Evolutionary conservation across 116 monocot genomes (phyloP).

Genomic region (Posidonia oceanica): DNA sequence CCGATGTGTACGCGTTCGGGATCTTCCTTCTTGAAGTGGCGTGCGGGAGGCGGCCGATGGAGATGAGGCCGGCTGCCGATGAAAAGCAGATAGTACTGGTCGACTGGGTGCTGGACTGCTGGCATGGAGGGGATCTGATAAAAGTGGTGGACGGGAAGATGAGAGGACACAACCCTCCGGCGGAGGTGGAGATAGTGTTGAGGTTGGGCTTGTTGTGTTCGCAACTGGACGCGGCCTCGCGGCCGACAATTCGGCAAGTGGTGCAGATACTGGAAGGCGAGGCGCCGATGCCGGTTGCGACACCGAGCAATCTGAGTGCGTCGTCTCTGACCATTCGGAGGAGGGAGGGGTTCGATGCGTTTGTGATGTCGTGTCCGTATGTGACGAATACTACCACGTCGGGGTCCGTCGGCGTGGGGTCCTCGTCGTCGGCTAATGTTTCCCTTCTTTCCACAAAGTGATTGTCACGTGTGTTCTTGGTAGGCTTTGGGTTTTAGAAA

Average conservation of each 20-base stretch:
- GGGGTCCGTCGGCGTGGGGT: too few species aligned
- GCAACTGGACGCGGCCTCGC: slow-evolving; percentile 6
- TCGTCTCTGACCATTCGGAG: neutral
- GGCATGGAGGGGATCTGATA: slow-evolving; percentile 5
- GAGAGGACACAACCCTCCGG: neutral
- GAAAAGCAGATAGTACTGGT: slow-evolving; percentile 3
- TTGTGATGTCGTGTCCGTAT: neutral
- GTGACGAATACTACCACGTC: too few species aligned
- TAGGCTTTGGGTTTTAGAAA: too few species aligned
- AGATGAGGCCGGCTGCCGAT: neutral
- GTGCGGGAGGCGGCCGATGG: slow-evolving; percentile 16
- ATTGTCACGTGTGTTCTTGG: too few species aligned
- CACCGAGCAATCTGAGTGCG: neutral
- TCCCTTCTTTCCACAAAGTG: too few species aligned
- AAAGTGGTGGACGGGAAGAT: slow-evolving; percentile 13
- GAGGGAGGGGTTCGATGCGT: slow-evolving; percentile 12
- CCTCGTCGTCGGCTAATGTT: too few species aligned
- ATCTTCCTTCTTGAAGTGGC: slow-evolving; percentile 16
- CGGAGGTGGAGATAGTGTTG: slow-evolving; percentile 18
- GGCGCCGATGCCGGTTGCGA: slow-evolving; percentile 2
- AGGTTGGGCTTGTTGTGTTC: slow-evolving; percentile 18
- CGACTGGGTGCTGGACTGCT: slow-evolving; percentile 18
- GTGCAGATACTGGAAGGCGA: slow-evolving; percentile 17
- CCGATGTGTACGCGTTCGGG: slow-evolving; percentile 23
- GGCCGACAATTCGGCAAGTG: slow-evolving; percentile 17